Conservation (phyloP, 306 rosid genomes). For the Quercus gilva region DNA sequence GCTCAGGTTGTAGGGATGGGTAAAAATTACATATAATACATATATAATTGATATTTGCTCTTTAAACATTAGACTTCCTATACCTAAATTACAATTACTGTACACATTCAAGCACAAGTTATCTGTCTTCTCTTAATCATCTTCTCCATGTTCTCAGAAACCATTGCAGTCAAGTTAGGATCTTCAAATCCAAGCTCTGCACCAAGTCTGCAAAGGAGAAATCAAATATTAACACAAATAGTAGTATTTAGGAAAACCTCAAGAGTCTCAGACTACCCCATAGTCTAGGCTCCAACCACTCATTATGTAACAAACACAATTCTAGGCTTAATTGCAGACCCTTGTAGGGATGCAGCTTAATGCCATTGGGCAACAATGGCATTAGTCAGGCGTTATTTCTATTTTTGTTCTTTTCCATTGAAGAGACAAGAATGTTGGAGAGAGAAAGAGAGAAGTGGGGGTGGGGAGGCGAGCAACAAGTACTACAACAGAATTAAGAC, state of each 20-base stretch:
- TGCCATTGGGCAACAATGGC: too few species aligned
- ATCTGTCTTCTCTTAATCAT: slow-evolving; percentile 76
- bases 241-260: too few species aligned
- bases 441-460: not conserved
- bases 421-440: not conserved
- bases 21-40: not conserved
- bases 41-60: slow-evolving; percentile 2
- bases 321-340: too few species aligned
- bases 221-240: not conserved
- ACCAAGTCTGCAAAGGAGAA: slow-evolving; percentile 58
- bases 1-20: not conserved
- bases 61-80: not conserved
- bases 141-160: slow-evolving; percentile 85
- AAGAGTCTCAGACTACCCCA: too few species aligned
- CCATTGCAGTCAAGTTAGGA: slow-evolving; percentile 85
- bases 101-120: slow-evolving; percentile 62
- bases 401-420: not conserved
- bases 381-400: too few species aligned
- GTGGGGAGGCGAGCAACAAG: not conserved
- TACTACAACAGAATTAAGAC: not conserved
- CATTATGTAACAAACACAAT: too few species aligned
- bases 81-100: slow-evolving; percentile 16
- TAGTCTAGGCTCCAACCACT: too few species aligned
- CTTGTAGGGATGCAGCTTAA: too few species aligned
- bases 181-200: slow-evolving; percentile 85